A percentile compares a stretch with the other conserved stretches of the same genome.
These are phyloP conservation scores for Arthrocladium fulminans DNA, from an alignment of 2,329 filamentous ascomycete genomes.

Conservation along the genomic window DNA sequence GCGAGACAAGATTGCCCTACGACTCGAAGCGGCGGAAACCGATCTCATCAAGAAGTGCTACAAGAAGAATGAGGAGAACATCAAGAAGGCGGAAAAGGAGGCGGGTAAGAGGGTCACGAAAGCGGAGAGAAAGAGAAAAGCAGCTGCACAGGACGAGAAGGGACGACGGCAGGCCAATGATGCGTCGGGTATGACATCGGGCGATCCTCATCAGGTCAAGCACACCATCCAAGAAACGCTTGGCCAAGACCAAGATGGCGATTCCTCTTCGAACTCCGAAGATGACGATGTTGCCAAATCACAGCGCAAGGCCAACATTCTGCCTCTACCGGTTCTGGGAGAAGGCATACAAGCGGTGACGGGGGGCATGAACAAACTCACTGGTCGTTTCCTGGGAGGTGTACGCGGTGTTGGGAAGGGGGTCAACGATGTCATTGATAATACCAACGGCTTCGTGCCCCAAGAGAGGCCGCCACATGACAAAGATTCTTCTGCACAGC, in stretches of 20 bases:
- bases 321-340: slow-evolving; percentile 42
- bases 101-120: slow-evolving; percentile 39
- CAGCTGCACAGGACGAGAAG: slow-evolving; percentile 43
- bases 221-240: slow-evolving; percentile 42
- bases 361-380: slow-evolving; percentile 38
- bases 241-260: slow-evolving; percentile 23
- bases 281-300: slow-evolving; percentile 19
- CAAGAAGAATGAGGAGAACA: slow-evolving; percentile 64
- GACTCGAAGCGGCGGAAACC: slow-evolving; percentile 74
- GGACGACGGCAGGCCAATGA: slow-evolving; percentile 38
- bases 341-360: slow-evolving; percentile 45
- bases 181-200: slow-evolving; percentile 43
- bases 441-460: slow-evolving; percentile 28
- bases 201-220: slow-evolving; percentile 48
- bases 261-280: slow-evolving; percentile 25
- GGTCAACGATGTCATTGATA: slow-evolving; percentile 29
- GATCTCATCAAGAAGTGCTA: slow-evolving; percentile 72
- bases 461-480: neutral
- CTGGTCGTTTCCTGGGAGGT: slow-evolving; percentile 37
- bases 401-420: slow-evolving; percentile 33
- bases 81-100: slow-evolving; percentile 56
- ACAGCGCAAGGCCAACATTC: slow-evolving; percentile 11
- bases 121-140: slow-evolving; percentile 34
- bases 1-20: slow-evolving; percentile 60
- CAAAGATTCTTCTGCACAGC: neutral